Conservation (phyloP, 768 basidiomycete species). For the Clavulina sp. region DNA sequence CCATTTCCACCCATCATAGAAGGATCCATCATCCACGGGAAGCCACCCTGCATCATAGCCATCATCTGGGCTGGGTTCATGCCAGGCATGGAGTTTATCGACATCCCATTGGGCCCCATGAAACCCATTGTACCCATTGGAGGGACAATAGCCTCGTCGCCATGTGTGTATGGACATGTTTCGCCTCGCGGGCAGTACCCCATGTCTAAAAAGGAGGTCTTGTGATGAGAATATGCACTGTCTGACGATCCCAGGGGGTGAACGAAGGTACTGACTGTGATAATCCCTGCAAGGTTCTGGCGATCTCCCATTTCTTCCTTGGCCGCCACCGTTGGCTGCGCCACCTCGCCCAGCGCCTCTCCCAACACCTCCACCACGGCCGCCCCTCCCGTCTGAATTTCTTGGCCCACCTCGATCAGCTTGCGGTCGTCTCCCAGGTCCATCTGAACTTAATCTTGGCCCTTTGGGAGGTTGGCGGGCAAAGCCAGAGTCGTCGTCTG, state of each 20-base stretch:
- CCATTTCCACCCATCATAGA: constrained; percentile 19
- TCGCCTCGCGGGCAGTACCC: constrained; percentile 84
- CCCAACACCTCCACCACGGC: constrained; percentile 13
- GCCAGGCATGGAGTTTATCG: not conserved
- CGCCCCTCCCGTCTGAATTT: constrained; percentile 14
- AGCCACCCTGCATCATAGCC: constrained; percentile 41
- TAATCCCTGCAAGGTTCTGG: constrained; percentile 86
- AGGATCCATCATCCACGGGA: constrained; percentile 21
- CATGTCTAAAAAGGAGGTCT: constrained; percentile 38
- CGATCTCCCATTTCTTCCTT: too few relatives aligned
- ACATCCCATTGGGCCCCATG: too few relatives aligned
- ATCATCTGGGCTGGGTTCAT: constrained; percentile 12
- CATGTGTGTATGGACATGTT: constrained; percentile 84
- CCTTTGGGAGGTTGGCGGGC: constrained; percentile 36
- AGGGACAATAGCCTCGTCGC: constrained; percentile 48
- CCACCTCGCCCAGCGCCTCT: constrained; percentile 20
- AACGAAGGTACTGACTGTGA: constrained; percentile 39
- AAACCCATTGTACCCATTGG: constrained; percentile 42
- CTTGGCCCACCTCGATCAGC: constrained; percentile 19
- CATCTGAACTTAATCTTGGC: constrained; percentile 37
- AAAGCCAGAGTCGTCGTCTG: constrained; percentile 44
- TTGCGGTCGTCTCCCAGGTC: constrained; percentile 26
- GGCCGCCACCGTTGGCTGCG: constrained; percentile 48
- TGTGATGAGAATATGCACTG: constrained; percentile 8
- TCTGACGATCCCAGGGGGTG: constrained; percentile 1